Conservation (phyloP, 1,284 basidiomycete genomes). For the Tylopilus sp. region DNA sequence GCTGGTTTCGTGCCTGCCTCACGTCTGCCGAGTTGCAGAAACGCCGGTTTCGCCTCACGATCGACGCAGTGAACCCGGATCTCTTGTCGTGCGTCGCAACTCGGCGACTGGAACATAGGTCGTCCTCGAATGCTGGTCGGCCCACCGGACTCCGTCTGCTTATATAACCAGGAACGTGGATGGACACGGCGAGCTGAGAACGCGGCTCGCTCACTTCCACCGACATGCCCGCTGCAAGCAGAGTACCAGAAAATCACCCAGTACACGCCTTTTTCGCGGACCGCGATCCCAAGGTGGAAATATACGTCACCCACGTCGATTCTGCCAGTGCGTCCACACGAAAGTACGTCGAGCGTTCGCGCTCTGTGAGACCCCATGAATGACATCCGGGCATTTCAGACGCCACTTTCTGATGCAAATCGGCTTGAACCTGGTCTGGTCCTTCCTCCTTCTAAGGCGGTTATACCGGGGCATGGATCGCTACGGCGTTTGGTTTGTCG, state of each 20-base stretch:
- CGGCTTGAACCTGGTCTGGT: slow-evolving; percentile 28
- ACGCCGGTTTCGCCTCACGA: background rate
- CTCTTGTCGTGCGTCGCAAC: background rate
- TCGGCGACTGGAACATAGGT: background rate
- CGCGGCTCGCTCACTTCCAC: slow-evolving; percentile 1
- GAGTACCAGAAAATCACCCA: slow-evolving; percentile 28
- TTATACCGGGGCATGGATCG: slow-evolving; percentile 22
- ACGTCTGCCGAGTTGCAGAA: background rate
- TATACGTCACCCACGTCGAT: slow-evolving; percentile 33
- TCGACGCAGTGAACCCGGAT: background rate
- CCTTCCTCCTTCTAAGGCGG: slow-evolving; percentile 25
- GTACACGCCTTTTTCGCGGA: slow-evolving; percentile 18
- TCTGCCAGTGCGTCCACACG: slow-evolving; percentile 15
- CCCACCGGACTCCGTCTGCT: slow-evolving; percentile 8
- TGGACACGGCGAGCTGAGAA: background rate
- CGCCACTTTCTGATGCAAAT: slow-evolving; percentile 26
- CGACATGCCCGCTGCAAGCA: slow-evolving; percentile 25
- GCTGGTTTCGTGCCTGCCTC: background rate
- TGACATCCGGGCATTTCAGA: slow-evolving; percentile 14
- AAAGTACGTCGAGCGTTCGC: slow-evolving; percentile 19
- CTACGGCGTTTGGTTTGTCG: slow-evolving; percentile 28
- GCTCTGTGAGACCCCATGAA: background rate
- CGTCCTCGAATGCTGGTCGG: too few relatives aligned
- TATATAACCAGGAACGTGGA: slow-evolving; percentile 19
- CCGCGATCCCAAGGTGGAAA: slow-evolving; percentile 20